phyloP scores from a whole-genome alignment of 1,284 basidiomycete genomes.

The Polyporus tsugae region DNA sequence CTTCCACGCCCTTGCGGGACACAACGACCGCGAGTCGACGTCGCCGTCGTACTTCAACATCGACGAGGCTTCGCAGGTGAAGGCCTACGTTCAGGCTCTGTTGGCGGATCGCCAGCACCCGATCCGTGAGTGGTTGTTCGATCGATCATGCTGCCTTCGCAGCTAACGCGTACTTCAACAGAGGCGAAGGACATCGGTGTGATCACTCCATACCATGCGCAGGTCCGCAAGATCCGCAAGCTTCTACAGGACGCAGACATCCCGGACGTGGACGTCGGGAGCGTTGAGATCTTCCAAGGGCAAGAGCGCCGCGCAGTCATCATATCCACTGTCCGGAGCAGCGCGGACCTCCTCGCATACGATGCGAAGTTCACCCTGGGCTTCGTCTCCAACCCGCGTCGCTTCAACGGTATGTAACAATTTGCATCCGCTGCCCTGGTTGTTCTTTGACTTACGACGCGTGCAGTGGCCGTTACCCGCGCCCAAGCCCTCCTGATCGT shows the following conservation, averaged over 20 bases:
- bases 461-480: conserved; percentile 51
- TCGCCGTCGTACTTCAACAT: conserved; percentile 61
- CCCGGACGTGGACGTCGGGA: conserved; percentile 58
- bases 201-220: conserved; percentile 65
- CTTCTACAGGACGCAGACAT: conserved; percentile 44
- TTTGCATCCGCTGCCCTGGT: neutral
- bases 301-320: conserved; percentile 57
- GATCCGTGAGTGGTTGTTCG: conserved; percentile 20
- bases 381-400: conserved; percentile 53
- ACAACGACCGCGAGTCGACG: conserved; percentile 50
- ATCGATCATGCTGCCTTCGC: no score
- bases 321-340: conserved; percentile 56
- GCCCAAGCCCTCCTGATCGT: conserved; percentile 66
- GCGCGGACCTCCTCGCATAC: conserved; percentile 45
- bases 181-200: conserved; percentile 54
- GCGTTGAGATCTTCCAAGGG: conserved; percentile 71
- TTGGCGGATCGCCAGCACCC: conserved; percentile 22
- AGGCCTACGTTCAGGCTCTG: conserved; percentile 47
- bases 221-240: conserved; percentile 55
- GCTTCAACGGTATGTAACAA: conserved; percentile 52
- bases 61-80: conserved; percentile 52
- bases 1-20: conserved; percentile 55
- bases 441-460: neutral
- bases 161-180: neutral
- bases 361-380: conserved; percentile 55